These are phyloP conservation scores for Xanthoceras sorbifolium DNA, from an alignment of 345 rosid species.

Conservation along the genomic window DNA sequence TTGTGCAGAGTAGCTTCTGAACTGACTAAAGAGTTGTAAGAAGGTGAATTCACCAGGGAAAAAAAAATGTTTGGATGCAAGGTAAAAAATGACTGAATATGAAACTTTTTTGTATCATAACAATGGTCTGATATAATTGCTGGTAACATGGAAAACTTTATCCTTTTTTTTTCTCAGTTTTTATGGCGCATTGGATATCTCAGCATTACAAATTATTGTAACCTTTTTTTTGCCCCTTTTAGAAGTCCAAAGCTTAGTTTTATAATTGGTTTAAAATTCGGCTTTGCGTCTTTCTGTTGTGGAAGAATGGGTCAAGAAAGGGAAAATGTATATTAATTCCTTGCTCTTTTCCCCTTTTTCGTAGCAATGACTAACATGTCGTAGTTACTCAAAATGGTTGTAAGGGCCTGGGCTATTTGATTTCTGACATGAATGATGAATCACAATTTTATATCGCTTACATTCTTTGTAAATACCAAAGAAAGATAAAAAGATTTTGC, in stretches of 20 bases:
- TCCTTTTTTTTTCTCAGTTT: slow-evolving; percentile 15
- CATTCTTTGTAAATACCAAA: slow-evolving; percentile 13
- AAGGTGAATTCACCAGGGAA: slow-evolving; percentile 40
- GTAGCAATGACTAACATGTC: slow-evolving; percentile 14
- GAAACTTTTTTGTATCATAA: slow-evolving; percentile 46
- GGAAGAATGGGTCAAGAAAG: slow-evolving; percentile 23
- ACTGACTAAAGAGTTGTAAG: slow-evolving; percentile 36
- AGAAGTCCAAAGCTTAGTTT: slow-evolving; percentile 24
- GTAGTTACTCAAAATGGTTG: slow-evolving; percentile 1
- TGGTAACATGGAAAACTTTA: slow-evolving; percentile 24
- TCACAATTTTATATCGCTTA: background rate
- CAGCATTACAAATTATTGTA: slow-evolving; percentile 31
- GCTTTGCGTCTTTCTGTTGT: slow-evolving; percentile 19
- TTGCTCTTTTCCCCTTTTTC: slow-evolving; percentile 3
- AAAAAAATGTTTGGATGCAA: slow-evolving; percentile 29
- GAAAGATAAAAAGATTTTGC: background rate
- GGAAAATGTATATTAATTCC: slow-evolving; percentile 22
- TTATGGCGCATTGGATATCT: slow-evolving; percentile 32
- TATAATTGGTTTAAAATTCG: slow-evolving; percentile 22
- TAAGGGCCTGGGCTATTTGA: background rate
- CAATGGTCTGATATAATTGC: slow-evolving; percentile 31
- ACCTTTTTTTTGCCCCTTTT: slow-evolving; percentile 14
- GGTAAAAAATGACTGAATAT: slow-evolving; percentile 31
- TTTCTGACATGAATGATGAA: background rate
- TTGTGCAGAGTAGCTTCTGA: slow-evolving; percentile 46